phyloP scores from a whole-genome alignment of 2,329 filamentous ascomycete genomes.

The Monilinia fructigena region DNA sequence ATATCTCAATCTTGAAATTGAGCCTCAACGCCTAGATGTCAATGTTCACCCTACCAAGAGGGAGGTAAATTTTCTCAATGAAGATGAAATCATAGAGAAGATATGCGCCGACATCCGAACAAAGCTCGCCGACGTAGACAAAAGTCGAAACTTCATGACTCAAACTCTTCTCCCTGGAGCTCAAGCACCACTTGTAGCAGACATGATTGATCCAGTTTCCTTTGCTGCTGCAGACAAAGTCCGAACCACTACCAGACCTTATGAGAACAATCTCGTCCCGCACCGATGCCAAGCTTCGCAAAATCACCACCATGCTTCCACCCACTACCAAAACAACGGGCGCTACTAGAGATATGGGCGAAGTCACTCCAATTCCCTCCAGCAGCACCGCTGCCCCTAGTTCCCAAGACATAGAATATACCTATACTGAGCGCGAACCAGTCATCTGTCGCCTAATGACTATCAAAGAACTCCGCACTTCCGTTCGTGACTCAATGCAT shows the following conservation, averaged over 20 bases:
- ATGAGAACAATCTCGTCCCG: constrained; percentile 85
- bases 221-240: constrained; percentile 22
- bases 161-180: constrained; percentile 82
- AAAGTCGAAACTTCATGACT: constrained; percentile 89
- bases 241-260: constrained; percentile 58
- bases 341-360: neutral
- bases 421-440: constrained; percentile 66
- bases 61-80: constrained; percentile 95
- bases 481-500: constrained; percentile 80
- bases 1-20: constrained; percentile 89
- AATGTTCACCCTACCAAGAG: constrained; percentile 97
- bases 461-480: constrained; percentile 77
- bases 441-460: constrained; percentile 75
- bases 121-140: constrained; percentile 82
- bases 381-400: neutral
- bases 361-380: constrained; percentile 34
- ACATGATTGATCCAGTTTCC: constrained; percentile 28
- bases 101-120: constrained; percentile 78
- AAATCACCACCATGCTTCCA: constrained; percentile 96
- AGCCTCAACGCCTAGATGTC: constrained; percentile 89
- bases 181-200: constrained; percentile 40
- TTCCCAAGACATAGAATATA: constrained; percentile 64
- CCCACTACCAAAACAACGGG: constrained; percentile 44
- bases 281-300: constrained; percentile 83
- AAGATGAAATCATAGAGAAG: constrained; percentile 89